Evolutionary conservation across 2,329 filamentous ascomycete species (phyloP), one percentile per base, ranked within the genome.

Genomic region (Nothopassalora personata): DNA sequence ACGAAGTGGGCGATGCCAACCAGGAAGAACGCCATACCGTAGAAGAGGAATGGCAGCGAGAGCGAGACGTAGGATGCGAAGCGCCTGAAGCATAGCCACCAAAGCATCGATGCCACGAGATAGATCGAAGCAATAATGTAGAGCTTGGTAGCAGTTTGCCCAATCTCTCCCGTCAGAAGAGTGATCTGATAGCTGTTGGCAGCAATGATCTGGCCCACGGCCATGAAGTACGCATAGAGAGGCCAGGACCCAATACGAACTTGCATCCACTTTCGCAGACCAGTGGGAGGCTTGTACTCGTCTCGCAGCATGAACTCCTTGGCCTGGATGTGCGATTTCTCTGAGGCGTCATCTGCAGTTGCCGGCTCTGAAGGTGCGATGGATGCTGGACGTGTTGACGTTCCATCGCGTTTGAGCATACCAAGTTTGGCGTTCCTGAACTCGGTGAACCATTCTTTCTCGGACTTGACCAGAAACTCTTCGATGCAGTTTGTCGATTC

Each of bases 131-230:
- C 83, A 15, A 85, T 80, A 49, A 79, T 77, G 69, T 87, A 87
- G 0, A 86, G 74, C 66, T 84, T 83, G 34, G 74, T 70, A 4
- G 83, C 80, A 1, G 79, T 77, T 67, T 86, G 78, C 51, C 82
- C 83, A 23, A 83, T 76, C 63, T 84, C 80, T 27, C 85, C 85
- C 0, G 83, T 84, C 13, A 87, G 76, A 15, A 87, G 76, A 0
- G 83, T 85, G 65, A 87, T 83, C 67, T 88, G 85, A 71, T 86
- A 86, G 0, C 81, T 85, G 70, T 85, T 86, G 58, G 83, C 81
- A 0, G 84, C 81, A 54, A 86, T 83, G 62, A 86, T 82, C 64
- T 86, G 83, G 18, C 82, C 81, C 23, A 85, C 75, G 7, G 82
- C 82, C n/a, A 86, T 76, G 53, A 86, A 76, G 62, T 86, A 77